Evolutionary conservation across 768 basidiomycete species (phyloP).

Genomic region (Hygrophoropsis aurantiaca): DNA sequence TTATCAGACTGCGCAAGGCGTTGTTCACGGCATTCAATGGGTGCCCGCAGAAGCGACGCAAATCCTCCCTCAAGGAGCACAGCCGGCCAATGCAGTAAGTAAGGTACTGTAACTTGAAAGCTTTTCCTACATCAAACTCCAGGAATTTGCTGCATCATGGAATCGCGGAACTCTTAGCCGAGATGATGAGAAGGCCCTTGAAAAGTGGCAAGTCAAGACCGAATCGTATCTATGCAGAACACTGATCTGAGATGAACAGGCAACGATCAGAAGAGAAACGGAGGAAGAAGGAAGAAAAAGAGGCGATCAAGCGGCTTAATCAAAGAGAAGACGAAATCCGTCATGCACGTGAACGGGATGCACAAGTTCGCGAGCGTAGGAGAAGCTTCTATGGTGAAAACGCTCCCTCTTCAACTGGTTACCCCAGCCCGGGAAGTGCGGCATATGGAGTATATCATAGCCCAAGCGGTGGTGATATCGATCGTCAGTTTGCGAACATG

Average conservation of each 20-base stretch:
- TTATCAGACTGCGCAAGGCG: constrained; percentile 68
- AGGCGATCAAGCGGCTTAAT: constrained; percentile 36
- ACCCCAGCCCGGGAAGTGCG: constrained; percentile 19
- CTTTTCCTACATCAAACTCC: constrained; percentile 1
- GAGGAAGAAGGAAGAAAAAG: constrained; percentile 53
- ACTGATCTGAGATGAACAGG: constrained; percentile 30
- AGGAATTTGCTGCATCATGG: constrained; percentile 66
- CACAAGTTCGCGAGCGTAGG: constrained; percentile 48
- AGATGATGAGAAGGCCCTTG: constrained; percentile 40
- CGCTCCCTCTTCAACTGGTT: constrained; percentile 24
- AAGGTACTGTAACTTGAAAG: constrained; percentile 2
- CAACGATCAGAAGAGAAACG: constrained; percentile 47
- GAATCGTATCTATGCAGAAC: neutral
- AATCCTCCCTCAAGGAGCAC: constrained; percentile 58
- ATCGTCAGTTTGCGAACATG: constrained; percentile 34
- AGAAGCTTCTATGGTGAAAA: constrained; percentile 50
- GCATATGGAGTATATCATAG: constrained; percentile 25
- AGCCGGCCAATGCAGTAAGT: constrained; percentile 56
- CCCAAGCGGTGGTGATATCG: constrained; percentile 32
- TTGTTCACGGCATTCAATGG: constrained; percentile 64
- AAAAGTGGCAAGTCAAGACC: constrained; percentile 42
- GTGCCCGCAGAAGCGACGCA: constrained; percentile 70
- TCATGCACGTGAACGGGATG: constrained; percentile 57
- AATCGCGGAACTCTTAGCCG: constrained; percentile 40
- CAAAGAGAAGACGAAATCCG: constrained; percentile 55